Conservation (phyloP, 2,329 filamentous ascomycete genomes). For the Cladosporium cucumerinum region DNA sequence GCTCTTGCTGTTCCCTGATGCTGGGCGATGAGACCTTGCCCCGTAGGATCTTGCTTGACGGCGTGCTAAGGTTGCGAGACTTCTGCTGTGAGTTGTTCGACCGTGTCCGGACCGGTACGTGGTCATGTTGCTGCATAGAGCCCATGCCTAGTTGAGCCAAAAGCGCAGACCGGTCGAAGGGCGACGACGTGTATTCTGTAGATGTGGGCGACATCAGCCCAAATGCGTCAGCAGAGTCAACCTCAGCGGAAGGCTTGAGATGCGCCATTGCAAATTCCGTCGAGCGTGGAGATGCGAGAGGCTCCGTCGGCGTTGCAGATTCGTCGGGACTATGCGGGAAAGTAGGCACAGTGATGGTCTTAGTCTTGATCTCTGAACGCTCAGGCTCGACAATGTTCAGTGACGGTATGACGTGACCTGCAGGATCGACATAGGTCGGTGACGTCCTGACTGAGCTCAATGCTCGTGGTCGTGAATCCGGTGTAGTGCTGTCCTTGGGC, state of each 20-base stretch:
- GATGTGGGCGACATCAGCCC: conserved; percentile 41
- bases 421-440: conserved; percentile 46
- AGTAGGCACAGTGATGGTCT: conserved; percentile 8
- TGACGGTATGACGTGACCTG: conserved; percentile 34
- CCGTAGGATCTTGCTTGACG: conserved; percentile 21
- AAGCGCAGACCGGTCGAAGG: conserved; percentile 35
- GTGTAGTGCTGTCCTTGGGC: conserved; percentile 46
- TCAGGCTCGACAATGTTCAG: conserved; percentile 27
- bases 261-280: conserved; percentile 37
- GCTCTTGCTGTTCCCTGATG: conserved; percentile 32
- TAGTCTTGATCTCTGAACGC: conserved; percentile 1
- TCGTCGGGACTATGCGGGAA: conserved; percentile 19
- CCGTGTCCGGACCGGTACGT: conserved; percentile 22
- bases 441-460: conserved; percentile 44
- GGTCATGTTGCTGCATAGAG: conserved; percentile 28
- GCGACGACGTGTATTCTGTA: conserved; percentile 39
- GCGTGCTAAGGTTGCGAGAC: conserved; percentile 5
- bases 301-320: conserved; percentile 23
- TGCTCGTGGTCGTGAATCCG: conserved; percentile 16
- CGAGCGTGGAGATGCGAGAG: conserved; percentile 39
- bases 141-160: conserved; percentile 37
- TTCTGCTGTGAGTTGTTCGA: conserved; percentile 12
- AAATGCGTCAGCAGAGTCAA: conserved; percentile 36
- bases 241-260: conserved; percentile 31
- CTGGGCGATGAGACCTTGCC: conserved; percentile 35